Evolutionary conservation across 345 rosid genomes (phyloP), one percentile per base, ranked within the genome.

Genomic region (Lepidium sativum): DNA sequence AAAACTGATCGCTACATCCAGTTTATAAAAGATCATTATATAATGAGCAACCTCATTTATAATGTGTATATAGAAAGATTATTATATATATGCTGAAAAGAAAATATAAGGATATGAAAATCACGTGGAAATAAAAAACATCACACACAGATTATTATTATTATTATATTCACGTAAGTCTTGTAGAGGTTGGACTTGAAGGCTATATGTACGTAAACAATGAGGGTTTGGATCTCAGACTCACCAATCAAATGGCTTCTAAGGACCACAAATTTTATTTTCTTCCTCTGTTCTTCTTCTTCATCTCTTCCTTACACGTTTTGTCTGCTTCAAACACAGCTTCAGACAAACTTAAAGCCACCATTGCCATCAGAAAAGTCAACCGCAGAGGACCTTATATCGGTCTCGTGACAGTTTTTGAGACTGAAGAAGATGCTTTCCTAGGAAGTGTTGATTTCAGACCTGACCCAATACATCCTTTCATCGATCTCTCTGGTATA

Each of bases 401-500:
- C 6, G 82, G 83, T 39, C 81, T 83, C 3, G 59, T 83, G 34
- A 79, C 85, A 0, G 89, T 84, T 25, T 21, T 45, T 48, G 70
- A 73, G 6, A 75, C 80, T 0, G 84, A 84, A 41, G 86, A 81
- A 45, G 33, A 65, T 18, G 83, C 82, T 6, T 73, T 81, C 37
- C 74, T 77, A 0, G 18, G 69, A 16, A 76, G 29, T 11, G 77
- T 69, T 0, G 72, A 76, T 9, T 81, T 80, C 57, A 78, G 20
- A 69, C 76, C 77, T 31, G 47, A 75, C 32, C 54, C 59, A 3
- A 56, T 15, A 1, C 53, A 51, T 54, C 86, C 84, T 3, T 80
- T 65, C 60, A 3, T 84, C 6, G 78, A 81, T 78, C 80, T 84
- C 13, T 78, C 84, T 45, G 84, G 87, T 78, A 48, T 3, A 8